Evolutionary conservation across 2,329 filamentous ascomycete genomes (phyloP).

Genomic region (Clonostachys rhizophaga): DNA sequence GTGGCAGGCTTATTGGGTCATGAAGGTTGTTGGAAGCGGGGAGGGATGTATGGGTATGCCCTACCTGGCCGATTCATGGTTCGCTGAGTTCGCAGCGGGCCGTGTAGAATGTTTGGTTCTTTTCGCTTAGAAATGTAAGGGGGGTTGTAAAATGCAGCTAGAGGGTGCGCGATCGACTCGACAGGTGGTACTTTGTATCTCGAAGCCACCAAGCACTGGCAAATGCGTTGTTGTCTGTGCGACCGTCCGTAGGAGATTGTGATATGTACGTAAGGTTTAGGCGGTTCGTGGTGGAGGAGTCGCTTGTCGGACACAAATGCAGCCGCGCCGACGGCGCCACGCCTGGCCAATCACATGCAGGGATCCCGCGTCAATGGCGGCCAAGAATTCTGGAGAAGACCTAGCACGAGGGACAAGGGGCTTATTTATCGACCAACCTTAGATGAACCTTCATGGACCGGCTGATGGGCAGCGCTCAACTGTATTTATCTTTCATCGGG

Average conservation of each 20-base stretch:
- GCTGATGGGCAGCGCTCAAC: no score
- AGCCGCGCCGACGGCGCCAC: conserved; percentile 21
- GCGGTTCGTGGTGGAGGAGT: no score
- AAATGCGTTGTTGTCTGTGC: conserved; percentile 1
- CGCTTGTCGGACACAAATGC: conserved; percentile 30
- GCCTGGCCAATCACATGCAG: conserved; percentile 16
- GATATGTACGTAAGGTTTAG: no score
- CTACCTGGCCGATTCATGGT: conserved; percentile 59
- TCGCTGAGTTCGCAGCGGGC: no score
- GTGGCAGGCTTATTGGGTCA: no score
- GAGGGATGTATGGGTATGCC: conserved; percentile 10
- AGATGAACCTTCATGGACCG: no score
- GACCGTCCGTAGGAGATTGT: background rate
- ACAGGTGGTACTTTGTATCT: background rate
- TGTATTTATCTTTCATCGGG: background rate
- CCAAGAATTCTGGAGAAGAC: conserved; percentile 11
- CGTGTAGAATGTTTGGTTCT: no score
- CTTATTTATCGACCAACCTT: background rate
- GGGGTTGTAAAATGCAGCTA: no score
- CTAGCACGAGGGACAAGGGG: background rate
- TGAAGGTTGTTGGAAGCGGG: no score
- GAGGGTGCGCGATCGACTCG: no score
- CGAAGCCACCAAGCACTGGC: background rate
- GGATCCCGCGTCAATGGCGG: background rate
- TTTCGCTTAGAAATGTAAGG: no score